Conservation (phyloP, 768 basidiomycete genomes). For the Coprinopsis cinerea region DNA sequence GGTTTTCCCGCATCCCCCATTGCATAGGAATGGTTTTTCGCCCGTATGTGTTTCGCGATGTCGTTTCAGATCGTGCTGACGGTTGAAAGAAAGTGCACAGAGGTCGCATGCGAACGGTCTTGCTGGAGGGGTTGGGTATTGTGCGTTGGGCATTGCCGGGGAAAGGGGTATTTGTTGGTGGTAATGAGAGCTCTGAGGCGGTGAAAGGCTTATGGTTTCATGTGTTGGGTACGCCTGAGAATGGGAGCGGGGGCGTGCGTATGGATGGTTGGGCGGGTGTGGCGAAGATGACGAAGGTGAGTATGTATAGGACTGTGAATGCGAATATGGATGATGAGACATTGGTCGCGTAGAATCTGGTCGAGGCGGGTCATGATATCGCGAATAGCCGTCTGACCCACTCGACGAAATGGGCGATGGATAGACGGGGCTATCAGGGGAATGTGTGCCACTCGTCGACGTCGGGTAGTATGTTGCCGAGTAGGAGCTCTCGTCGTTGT, state of each 20-base stretch:
- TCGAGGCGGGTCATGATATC: conserved; percentile 20
- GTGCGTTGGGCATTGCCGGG: conserved; percentile 21
- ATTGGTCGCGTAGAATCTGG: conserved; percentile 29
- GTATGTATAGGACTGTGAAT: conserved; percentile 33
- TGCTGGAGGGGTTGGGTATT: conserved; percentile 53
- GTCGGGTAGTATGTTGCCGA: conserved; percentile 3
- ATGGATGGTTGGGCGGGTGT: conserved; percentile 22
- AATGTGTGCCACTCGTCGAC: background rate
- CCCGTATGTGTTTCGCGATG: conserved; percentile 83
- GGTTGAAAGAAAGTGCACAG: conserved; percentile 78
- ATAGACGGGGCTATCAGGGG: conserved; percentile 6
- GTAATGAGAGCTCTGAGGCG: conserved; percentile 14
- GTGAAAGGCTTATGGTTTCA: conserved; percentile 9
- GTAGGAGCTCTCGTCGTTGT: background rate
- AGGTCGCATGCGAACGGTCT: conserved; percentile 66
- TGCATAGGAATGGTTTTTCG: conserved; percentile 79
- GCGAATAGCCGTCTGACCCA: conserved; percentile 12
- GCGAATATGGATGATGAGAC: conserved; percentile 28
- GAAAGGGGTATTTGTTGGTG: conserved; percentile 25
- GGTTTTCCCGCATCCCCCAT: conserved; percentile 81
- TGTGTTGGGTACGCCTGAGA: conserved; percentile 29
- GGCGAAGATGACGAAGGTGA: conserved; percentile 24
- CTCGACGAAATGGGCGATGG: conserved; percentile 8
- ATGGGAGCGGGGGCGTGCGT: conserved; percentile 35
- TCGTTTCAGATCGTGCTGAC: conserved; percentile 80